Evolutionary conservation across 2,329 filamentous ascomycete genomes (phyloP), one percentile per base, ranked within the genome.

Genomic region (Verticillium longisporum): DNA sequence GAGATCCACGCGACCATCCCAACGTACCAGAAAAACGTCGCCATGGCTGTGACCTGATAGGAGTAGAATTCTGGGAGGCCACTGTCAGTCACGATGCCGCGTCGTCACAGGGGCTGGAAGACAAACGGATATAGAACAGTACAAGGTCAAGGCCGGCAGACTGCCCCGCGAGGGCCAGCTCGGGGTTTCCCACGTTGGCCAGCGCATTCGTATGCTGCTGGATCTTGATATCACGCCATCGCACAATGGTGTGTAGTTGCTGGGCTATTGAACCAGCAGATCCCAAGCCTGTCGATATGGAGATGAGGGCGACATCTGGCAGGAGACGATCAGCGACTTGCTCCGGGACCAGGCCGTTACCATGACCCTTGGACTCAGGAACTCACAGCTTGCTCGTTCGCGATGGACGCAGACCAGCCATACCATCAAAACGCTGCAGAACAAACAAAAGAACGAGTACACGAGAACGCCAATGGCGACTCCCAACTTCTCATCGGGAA

Each of bases 61-160:
- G 73, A 74, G 62, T 81, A 81, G 57, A 77, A 81, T 66, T 82
- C 80, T 82, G 57, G 1, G 5, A 15, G 41, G 62, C 13, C 21
- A 31, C 34, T 60, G 63, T 68, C 54, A 68, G 64, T 55, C 11
- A 36, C 13, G 18, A 4, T 4, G 26, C 15, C 2, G 26, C 3
- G 1, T 13, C 7, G 1, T 31, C 41, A 34, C 3, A 13, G 32
- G 32, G 21, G 34, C 3, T 11, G 32, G 32, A 26, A 3, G 15
- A 70, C 78, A 58, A 68, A 81, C 79, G 80, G 62, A 82, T 80
- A 61, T 78, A 81, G 64, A 77, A 82, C 2, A 83, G 68, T 0
- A 74, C 70, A 6, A 77, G 68, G 59, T 81, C 79, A 3, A 77
- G 53, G 4, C 74, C 75, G 6, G 70, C 70, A 5, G 77, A 77